phyloP scores from a whole-genome alignment of 176 grass and related monocot species.

The Triticum turgidum region DNA sequence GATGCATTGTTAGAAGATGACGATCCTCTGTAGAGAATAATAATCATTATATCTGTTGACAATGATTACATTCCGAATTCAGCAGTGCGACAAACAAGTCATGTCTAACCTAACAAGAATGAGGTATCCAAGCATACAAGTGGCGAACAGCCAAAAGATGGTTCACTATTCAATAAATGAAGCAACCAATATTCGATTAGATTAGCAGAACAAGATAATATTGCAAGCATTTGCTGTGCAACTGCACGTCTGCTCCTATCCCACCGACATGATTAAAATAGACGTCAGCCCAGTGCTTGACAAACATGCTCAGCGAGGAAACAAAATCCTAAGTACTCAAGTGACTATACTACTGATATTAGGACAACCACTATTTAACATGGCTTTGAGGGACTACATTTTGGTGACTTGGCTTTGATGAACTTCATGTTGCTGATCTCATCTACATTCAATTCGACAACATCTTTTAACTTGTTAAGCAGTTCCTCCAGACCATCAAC shows the following conservation, averaged over 20 bases:
- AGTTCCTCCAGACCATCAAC: slow-evolving; percentile 67
- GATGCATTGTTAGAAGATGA: too few relatives aligned
- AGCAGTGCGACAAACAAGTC: not conserved
- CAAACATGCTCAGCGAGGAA: slow-evolving; percentile 4
- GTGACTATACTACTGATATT: slow-evolving; percentile 17
- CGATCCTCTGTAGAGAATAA: too few relatives aligned
- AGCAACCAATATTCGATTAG: slow-evolving; percentile 6
- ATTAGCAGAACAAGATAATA: slow-evolving; percentile 14
- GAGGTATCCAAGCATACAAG: not conserved
- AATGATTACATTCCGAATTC: not conserved
- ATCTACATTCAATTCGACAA: slow-evolving; percentile 56
- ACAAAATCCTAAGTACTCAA: slow-evolving; percentile 4
- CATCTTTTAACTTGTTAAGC: slow-evolving; percentile 74
- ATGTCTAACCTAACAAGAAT: not conserved
- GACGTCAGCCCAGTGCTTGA: slow-evolving; percentile 6
- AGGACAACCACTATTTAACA: slow-evolving; percentile 23
- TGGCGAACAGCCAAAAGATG: slow-evolving; percentile 3
- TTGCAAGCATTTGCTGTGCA: slow-evolving; percentile 32
- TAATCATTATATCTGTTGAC: too few relatives aligned
- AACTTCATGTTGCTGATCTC: slow-evolving; percentile 52
- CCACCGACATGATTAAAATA: slow-evolving; percentile 25
- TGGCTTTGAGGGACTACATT: slow-evolving; percentile 62
- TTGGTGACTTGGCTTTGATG: slow-evolving; percentile 57
- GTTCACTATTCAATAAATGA: not conserved
- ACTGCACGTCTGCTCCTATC: slow-evolving; percentile 25